Evolutionary conservation across 148 eudicot species (phyloP), one percentile per base, ranked within the genome.

Genomic region (Rhododendron kiyosumense): DNA sequence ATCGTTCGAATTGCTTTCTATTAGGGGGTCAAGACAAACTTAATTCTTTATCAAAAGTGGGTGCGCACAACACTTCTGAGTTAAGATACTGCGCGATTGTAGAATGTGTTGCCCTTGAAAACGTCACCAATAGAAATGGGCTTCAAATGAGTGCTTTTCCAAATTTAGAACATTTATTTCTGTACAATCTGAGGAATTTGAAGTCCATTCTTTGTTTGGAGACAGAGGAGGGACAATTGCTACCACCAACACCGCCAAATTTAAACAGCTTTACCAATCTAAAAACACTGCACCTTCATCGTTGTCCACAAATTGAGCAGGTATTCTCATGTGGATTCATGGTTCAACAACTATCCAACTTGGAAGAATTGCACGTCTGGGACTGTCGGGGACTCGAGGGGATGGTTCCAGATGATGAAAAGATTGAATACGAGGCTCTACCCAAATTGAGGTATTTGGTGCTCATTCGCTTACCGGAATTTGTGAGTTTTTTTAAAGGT

Each of bases 341-440:
- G 22, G 26, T 63, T 63, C 69, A 63, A 61, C 48, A 45, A 46
- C 48, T 46, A 46, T 46, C 48, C 11, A 46, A 46, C 11, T 46
- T 46, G 11, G 48, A 46, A 8, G 0, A 0, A 8, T 46, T 46
- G 48, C 0, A 0, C 0, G 11, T 46, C 48, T 1, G 0, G 0
- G 11, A 8, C 2, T 63, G 69, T 63, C 7, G 0, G n/a, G 69
- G 69, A 24, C 69, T 63, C 8, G 2, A 63, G 69, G 69, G 69
- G 69, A 63, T 63, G 69, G 24, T 24, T 63, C 26, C 11, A 24
- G 26, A 22, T 63, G 26, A 20, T 63, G 18, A 52, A 52, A 52
- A 52, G 59, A 13, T 52, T 14, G 15, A 51, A 51, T 51, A 51
- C 15, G 54, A 51, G 54, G 54, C 54, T 51, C 54, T 51, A 51